These are phyloP conservation scores for Marasmius sp. DNA, from an alignment of 1,284 basidiomycete genomes.

Conservation along the genomic window DNA sequence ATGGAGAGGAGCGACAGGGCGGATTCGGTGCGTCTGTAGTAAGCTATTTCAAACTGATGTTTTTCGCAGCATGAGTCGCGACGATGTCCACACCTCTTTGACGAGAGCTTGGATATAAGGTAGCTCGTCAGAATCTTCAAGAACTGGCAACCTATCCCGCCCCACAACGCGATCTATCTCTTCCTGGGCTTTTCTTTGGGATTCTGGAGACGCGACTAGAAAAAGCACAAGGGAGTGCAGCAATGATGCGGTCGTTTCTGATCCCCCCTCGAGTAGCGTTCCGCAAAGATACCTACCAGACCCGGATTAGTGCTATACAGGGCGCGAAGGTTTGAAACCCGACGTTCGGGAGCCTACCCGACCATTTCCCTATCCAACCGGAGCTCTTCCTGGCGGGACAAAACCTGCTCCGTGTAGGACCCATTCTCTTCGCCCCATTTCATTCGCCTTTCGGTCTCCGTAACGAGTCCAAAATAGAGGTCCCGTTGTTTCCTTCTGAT, in stretches of 20 bases:
- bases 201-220: conserved; percentile 21
- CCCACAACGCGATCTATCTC: conserved; percentile 28
- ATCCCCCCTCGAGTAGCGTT: conserved; percentile 18
- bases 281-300: conserved; percentile 18
- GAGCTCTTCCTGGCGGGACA: conserved; percentile 6
- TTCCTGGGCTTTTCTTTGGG: conserved; percentile 23
- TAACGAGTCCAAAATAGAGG: neutral
- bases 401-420: conserved; percentile 9
- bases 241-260: conserved; percentile 16
- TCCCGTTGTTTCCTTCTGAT: conserved; percentile 16
- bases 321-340: neutral
- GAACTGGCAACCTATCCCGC: conserved; percentile 19
- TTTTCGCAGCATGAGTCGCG: neutral
- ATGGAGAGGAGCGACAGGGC: conserved; percentile 15
- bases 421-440: conserved; percentile 6
- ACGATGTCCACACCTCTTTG: conserved; percentile 17
- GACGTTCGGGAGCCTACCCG: neutral
- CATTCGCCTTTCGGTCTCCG: conserved; percentile 6
- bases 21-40: conserved; percentile 22
- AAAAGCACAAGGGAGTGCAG: conserved; percentile 16
- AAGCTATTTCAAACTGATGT: neutral
- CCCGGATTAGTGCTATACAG: neutral
- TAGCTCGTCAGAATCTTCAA: conserved; percentile 24
- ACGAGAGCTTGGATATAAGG: conserved; percentile 28
- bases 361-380: conserved; percentile 3